Conservation (phyloP, 1,139 yeast genomes). For the Nakaseomyces kungkrabaensis region DNA sequence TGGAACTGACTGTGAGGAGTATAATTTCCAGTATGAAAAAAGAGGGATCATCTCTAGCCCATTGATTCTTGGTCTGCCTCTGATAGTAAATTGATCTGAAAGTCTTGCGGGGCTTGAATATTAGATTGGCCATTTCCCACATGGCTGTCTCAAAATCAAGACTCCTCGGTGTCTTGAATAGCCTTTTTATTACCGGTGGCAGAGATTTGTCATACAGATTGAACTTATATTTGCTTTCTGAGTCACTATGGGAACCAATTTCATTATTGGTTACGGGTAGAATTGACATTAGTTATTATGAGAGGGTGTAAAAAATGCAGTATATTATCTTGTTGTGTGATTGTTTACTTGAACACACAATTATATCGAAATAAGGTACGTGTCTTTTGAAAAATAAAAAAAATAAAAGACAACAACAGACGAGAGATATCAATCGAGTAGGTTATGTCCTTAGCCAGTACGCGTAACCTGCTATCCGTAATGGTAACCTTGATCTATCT, state of each 20-base stretch:
- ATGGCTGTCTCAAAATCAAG: slow-evolving; percentile 85
- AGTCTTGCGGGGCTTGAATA: slow-evolving; percentile 70
- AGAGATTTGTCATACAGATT: slow-evolving; percentile 9
- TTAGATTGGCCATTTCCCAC: slow-evolving; percentile 76
- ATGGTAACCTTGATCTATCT: no score
- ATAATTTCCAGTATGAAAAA: slow-evolving; percentile 62
- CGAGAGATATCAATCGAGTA: no score
- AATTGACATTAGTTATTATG: background rate
- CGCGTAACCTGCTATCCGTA: no score
- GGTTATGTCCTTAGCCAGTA: no score
- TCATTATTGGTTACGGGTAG: background rate
- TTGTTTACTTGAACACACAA: no score
- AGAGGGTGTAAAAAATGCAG: no score
- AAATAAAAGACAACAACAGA: no score
- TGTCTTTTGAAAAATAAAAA: no score
- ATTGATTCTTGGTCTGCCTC: slow-evolving; percentile 55
- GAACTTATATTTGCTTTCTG: background rate
- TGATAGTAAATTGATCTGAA: slow-evolving; percentile 76
- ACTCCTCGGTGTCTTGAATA: slow-evolving; percentile 61
- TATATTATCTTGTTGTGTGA: no score
- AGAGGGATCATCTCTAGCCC: slow-evolving; percentile 89
- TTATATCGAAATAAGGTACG: no score
- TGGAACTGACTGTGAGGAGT: slow-evolving; percentile 60
- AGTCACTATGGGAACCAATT: background rate
- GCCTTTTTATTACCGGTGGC: slow-evolving; percentile 37